Base-by-base conservation (phyloP, 2,329 filamentous ascomycete genomes). In the Pseudocercospora macadamiae region DNA sequence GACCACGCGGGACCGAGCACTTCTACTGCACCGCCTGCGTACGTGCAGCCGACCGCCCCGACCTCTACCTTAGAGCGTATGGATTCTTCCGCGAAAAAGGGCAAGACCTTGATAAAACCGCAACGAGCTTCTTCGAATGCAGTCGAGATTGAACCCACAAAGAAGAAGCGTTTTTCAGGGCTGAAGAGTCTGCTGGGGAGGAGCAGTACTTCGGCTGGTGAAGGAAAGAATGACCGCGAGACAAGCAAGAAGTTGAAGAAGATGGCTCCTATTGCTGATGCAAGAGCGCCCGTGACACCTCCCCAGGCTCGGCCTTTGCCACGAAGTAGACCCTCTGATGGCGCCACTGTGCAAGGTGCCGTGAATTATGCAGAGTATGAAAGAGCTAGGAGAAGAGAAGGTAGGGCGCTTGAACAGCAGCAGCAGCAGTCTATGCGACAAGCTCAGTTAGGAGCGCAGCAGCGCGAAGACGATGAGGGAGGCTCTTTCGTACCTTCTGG, bases 161-260 rank as follows among this genome's bases (percentile, higher is more conserved):
- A 71, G 51, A 80, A 79, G 62, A 79, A 78, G 55, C 72, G 78
- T 30, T 79, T 80, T 48, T 80, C 79, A 1, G 66, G 72, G 3
- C 62, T 81, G 9, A 77, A 77, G 3, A 75, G 72, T 30, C 61
- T 81, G 1, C 80, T 81, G 54, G 70, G 74, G 26, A 71, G 77
- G 28, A 73, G 71, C 8, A 73, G 70, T 30, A 73, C 74, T 2
- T 68, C 64, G 10, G 51, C 55, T 30, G 70, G 67, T 9, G 64
- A 71, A 34, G 61, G 60, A 12, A 62, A 70, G 34, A 37, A 19
- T 51, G 58, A 57, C 12, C 45, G 34, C 18, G 42, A 57, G 6
- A 57, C 28, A 8, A 26, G 45, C 12, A 48, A 37, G 16, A 60
- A 57, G 18, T 37, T 60, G 49, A 56, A 51, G 37, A 60, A 60